phyloP scores from a whole-genome alignment of 768 basidiomycete genomes.

The Mycena chlorophos region DNA sequence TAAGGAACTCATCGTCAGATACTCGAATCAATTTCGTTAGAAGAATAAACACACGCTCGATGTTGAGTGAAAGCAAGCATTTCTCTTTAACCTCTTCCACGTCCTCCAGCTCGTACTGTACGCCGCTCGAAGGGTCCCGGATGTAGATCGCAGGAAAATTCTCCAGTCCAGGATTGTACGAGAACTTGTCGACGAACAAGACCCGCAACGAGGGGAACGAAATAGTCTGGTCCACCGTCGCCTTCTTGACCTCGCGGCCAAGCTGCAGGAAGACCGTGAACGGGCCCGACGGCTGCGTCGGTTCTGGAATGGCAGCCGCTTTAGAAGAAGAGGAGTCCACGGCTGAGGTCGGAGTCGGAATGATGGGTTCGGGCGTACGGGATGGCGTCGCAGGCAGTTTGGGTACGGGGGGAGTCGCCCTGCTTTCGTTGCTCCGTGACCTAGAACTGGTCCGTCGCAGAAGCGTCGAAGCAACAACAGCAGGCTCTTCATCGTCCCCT shows the following conservation, averaged over 20 bases:
- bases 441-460: slow-evolving; percentile 28
- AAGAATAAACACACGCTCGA: slow-evolving; percentile 79
- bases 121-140: slow-evolving; percentile 86
- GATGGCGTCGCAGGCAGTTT: slow-evolving; percentile 49
- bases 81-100: slow-evolving; percentile 89
- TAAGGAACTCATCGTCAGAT: slow-evolving; percentile 34
- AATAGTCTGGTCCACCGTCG: slow-evolving; percentile 64
- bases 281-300: slow-evolving; percentile 30
- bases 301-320: slow-evolving; percentile 21
- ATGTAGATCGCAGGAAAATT: slow-evolving; percentile 97
- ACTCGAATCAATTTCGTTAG: slow-evolving; percentile 1
- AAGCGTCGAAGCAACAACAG: slow-evolving; percentile 20
- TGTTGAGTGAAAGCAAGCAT: slow-evolving; percentile 86
- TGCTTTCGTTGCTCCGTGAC: slow-evolving; percentile 35
- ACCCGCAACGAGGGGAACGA: slow-evolving; percentile 77
- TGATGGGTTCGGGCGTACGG: slow-evolving; percentile 39
- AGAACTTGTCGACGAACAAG: slow-evolving; percentile 92
- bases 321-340: slow-evolving; percentile 4
- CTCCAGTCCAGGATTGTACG: slow-evolving; percentile 88
- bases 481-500: slow-evolving; percentile 59
- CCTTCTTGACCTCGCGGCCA: slow-evolving; percentile 89
- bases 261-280: slow-evolving; percentile 86
- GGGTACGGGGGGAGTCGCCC: slow-evolving; percentile 44
- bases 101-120: slow-evolving; percentile 95
- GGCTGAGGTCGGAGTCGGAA: slow-evolving; percentile 14